Percentiles rank a stretch among this genome's conserved stretches.
These are phyloP conservation scores for Escovopsis sp. DNA, from an alignment of 2,329 filamentous ascomycete genomes.

Conservation along the genomic window DNA sequence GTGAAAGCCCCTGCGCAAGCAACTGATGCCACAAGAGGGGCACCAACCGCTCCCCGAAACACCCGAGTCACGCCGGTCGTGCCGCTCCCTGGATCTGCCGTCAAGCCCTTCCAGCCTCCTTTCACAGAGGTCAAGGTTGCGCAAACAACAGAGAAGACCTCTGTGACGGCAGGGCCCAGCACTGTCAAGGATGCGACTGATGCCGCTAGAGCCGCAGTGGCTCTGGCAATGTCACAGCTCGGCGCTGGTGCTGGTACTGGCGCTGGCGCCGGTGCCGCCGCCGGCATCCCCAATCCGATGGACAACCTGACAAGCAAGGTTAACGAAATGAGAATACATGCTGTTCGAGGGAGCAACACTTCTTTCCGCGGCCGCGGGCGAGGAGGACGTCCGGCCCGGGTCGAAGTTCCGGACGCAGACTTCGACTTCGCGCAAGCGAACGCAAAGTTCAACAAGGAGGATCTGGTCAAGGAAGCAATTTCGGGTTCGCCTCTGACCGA, in stretches of 20 bases:
- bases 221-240: constrained; percentile 64
- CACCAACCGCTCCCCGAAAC: constrained; percentile 33
- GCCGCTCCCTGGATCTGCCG: constrained; percentile 38
- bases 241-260: constrained; percentile 22
- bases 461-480: constrained; percentile 73
- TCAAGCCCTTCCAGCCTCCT: constrained; percentile 24
- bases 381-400: constrained; percentile 40
- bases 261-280: constrained; percentile 18
- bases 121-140: constrained; percentile 13
- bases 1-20: constrained; percentile 25
- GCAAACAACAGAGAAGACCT: constrained; percentile 21
- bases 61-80: constrained; percentile 50
- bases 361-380: constrained; percentile 35
- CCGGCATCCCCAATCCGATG: constrained; percentile 27
- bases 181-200: constrained; percentile 53
- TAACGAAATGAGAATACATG: constrained; percentile 59
- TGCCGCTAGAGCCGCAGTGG: constrained; percentile 63
- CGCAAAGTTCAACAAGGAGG: constrained; percentile 33
- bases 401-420: constrained; percentile 80
- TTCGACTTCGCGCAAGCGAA: constrained; percentile 66
- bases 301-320: constrained; percentile 64
- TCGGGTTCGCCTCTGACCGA: constrained; percentile 56
- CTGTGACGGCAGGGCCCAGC: constrained; percentile 20
- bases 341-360: constrained; percentile 32
- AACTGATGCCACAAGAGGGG: constrained; percentile 21